A percentile compares a stretch with the other conserved stretches of the same genome.
phyloP scores from a whole-genome alignment of 148 eudicot species.

The Gaultheria prostrata region DNA sequence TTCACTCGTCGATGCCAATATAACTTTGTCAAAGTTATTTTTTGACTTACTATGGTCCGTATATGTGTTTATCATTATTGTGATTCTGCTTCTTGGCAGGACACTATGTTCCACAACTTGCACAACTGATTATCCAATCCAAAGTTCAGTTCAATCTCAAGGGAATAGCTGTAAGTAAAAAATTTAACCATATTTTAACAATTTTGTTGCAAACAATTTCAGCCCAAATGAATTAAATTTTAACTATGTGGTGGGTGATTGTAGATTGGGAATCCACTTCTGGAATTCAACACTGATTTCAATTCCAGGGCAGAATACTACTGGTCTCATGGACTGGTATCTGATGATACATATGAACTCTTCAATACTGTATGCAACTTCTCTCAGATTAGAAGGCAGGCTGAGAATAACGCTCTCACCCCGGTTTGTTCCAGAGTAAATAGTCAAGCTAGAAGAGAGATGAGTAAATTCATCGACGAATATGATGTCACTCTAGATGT shows the following conservation, averaged over 20 bases:
- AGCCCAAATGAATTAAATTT: not conserved
- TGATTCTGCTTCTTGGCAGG: constrained; percentile 39
- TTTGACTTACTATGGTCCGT: too few species aligned
- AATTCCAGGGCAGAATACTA: constrained; percentile 57
- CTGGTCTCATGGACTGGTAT: constrained; percentile 82
- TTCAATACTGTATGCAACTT: constrained; percentile 49
- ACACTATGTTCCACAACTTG: constrained; percentile 88
- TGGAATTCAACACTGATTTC: constrained; percentile 70
- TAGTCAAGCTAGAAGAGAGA: constrained; percentile 30
- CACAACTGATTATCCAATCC: constrained; percentile 42
- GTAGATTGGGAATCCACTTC: constrained; percentile 82
- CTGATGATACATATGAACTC: constrained; percentile 51
- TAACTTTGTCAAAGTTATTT: not conserved
- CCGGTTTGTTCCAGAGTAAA: constrained; percentile 43
- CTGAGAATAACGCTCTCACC: constrained; percentile 25
- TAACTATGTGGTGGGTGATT: not conserved
- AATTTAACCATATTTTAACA: not conserved
- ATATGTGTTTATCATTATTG: too few species aligned
- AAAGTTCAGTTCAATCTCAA: constrained; percentile 55
- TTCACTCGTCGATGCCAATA: not conserved
- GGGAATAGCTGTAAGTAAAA: constrained; percentile 70
- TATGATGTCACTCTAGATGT: constrained; percentile 73
- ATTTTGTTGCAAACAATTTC: not conserved
- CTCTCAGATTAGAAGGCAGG: constrained; percentile 61
- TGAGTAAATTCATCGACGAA: constrained; percentile 38